Base-by-base conservation (phyloP, 2,329 filamentous ascomycete species). In the Fusarium sarcochroum region DNA sequence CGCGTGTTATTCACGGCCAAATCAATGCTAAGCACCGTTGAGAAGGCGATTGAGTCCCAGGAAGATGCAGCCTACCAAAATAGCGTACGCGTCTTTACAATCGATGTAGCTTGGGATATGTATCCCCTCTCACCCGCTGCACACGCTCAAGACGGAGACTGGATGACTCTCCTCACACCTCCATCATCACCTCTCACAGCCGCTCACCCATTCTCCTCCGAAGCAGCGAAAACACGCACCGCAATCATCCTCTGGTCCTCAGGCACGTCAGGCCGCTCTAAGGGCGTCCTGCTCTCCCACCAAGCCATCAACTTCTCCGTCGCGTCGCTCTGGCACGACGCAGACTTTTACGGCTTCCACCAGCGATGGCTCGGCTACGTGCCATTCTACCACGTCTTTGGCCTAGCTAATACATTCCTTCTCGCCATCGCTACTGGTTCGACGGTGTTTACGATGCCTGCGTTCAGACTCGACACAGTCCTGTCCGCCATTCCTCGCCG, bases 271-370 rank as follows among this genome's bases (percentile, higher is more conserved):
- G 92, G 92, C 2, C 82, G 90, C 1, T 91, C 91, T 14, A 94
- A 94, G 75, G 91, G 91, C 37, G 91, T 93, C 2, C 85, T 91
- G 73, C 88, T 93, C 53, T 89, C 89, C 3, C 91, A 94, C 76
- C 81, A 82, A 58, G 91, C 92, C 60, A 88, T 83, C 58, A 81
- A 90, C 77, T 85, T 91, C 63, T 83, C 89, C 38, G 88, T 84
- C 18, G 74, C 76, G 1, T 79, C 81, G 3, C 76, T 86, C n/a
- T 80, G 83, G 64, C 80, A 84, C 23, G 81, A 87, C 32, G 85
- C 85, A 61, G 80, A 85, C 63, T 79, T 78, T 55, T 82, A 83
- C 69, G 63, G 77, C 68, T 71, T 72, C 37, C 55, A 75, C 69
- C 68, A 83, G 79, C 52, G 78, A 78, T 73, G 81, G 80, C 79